Conservation (phyloP, 2,329 filamentous ascomycete species). For the Myotisia sp. region DNA sequence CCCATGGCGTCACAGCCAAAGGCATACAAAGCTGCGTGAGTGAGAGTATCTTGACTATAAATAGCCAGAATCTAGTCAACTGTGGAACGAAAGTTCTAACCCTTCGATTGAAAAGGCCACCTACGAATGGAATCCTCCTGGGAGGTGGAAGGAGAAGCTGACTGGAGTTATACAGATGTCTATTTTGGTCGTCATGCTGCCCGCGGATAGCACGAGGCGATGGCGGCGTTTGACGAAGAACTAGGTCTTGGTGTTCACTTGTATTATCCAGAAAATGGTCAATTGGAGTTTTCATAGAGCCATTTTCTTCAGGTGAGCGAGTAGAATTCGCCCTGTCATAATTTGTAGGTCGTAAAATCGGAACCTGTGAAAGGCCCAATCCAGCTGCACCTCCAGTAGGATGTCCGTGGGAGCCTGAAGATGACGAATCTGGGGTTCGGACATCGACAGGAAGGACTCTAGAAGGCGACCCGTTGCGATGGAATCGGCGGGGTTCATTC, state of each 20-base stretch:
- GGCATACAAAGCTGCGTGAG: constrained; percentile 58
- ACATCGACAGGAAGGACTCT: constrained; percentile 30
- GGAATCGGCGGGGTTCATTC: constrained; percentile 33
- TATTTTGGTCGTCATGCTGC: constrained; percentile 1
- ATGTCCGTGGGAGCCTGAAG: constrained; percentile 14
- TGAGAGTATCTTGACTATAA: constrained; percentile 49
- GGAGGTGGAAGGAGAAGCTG: constrained; percentile 32
- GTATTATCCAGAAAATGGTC: background rate
- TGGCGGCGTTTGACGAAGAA: constrained; percentile 1
- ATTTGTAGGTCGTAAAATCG: background rate
- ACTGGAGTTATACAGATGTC: constrained; percentile 9
- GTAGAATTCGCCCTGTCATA: too few species aligned
- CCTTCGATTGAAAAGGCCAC: constrained; percentile 14
- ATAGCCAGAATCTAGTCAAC: constrained; percentile 38
- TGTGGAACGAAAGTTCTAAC: constrained; percentile 14
- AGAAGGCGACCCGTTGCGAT: constrained; percentile 19
- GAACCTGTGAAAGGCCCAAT: background rate
- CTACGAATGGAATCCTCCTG: constrained; percentile 19
- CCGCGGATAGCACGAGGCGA: constrained; percentile 1
- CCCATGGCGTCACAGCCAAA: constrained; percentile 48
- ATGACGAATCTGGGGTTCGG: constrained; percentile 12
- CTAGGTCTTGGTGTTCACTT: background rate
- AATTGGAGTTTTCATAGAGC: background rate
- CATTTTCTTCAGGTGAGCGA: background rate
- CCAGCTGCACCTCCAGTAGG: constrained; percentile 9